Evolutionary conservation across 2,329 filamentous ascomycete species (phyloP).

Genomic region (Cephalotrichum gorgonifer): DNA sequence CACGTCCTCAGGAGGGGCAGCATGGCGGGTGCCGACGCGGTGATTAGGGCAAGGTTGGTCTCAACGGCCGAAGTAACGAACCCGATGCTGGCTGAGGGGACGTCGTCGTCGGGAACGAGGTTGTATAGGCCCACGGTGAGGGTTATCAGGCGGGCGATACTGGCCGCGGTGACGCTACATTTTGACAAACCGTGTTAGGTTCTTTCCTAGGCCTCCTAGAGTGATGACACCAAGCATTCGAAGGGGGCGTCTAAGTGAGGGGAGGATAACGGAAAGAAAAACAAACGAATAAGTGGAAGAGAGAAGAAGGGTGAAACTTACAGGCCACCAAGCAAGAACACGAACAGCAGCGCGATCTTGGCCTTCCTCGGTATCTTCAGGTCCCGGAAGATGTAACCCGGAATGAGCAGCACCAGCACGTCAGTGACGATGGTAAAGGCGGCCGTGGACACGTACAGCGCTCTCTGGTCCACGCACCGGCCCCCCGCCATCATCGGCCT

Average conservation of each 20-base stretch:
- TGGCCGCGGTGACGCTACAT: constrained; percentile 20
- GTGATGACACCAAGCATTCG: too few relatives aligned
- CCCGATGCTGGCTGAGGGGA: constrained; percentile 18
- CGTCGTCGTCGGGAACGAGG: constrained; percentile 8
- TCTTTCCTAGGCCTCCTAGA: too few relatives aligned
- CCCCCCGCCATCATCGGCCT: constrained; percentile 12
- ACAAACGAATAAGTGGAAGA: too few relatives aligned
- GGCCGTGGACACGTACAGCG: constrained; percentile 22
- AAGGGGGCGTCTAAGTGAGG: too few relatives aligned
- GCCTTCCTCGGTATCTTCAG: constrained; percentile 25
- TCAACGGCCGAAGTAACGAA: constrained; percentile 22
- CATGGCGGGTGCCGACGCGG: constrained; percentile 23
- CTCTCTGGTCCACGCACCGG: constrained; percentile 20
- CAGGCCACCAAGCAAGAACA: constrained; percentile 27
- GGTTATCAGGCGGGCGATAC: constrained; percentile 20
- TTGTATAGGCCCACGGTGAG: constrained; percentile 7
- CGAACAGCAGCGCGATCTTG: constrained; percentile 26
- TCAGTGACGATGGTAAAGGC: constrained; percentile 30
- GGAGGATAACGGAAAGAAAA: not conserved
- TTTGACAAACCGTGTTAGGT: not conserved
- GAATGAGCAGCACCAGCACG: constrained; percentile 25
- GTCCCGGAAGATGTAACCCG: constrained; percentile 27
- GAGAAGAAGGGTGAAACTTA: constrained; percentile 11
- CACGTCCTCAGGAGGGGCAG: constrained; percentile 21
- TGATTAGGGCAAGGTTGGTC: constrained; percentile 25